phyloP scores from a whole-genome alignment of 257 asterid genomes.

The Nemophila menziesii region DNA sequence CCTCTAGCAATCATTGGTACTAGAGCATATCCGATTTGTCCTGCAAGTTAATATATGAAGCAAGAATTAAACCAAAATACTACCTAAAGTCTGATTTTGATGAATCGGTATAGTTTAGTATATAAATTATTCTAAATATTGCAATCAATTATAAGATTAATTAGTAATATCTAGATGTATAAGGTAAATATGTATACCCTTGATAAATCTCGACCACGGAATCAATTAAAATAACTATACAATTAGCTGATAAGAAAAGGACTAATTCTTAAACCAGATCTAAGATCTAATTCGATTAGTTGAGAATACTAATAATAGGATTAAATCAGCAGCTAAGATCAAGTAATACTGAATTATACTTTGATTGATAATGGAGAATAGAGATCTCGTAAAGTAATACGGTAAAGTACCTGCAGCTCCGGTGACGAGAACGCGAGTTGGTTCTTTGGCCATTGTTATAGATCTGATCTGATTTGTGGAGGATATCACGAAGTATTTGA shows the following conservation, averaged over 20 bases:
- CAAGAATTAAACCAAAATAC: too few species aligned
- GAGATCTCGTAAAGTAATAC: not conserved
- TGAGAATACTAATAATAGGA: too few species aligned
- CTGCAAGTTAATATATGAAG: not conserved
- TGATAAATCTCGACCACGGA: too few species aligned
- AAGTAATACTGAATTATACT: not conserved
- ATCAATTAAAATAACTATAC: too few species aligned
- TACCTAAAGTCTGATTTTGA: not conserved
- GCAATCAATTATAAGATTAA: too few species aligned
- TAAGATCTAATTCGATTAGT: too few species aligned
- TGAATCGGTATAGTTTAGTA: not conserved
- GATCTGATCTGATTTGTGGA: not conserved
- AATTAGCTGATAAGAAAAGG: too few species aligned
- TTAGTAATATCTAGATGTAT: too few species aligned
- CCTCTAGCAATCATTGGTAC: slow-evolving; percentile 1
- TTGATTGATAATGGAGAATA: not conserved
- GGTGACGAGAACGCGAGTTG: slow-evolving; percentile 1
- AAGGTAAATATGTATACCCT: too few species aligned
- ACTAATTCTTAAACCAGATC: too few species aligned
- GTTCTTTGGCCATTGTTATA: not conserved
- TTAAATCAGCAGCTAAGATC: too few species aligned
- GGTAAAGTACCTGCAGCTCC: not conserved
- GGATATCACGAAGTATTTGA: not conserved
- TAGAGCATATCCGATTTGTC: slow-evolving; percentile 1
- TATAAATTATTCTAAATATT: too few species aligned